Evolutionary conservation across 805 yeast genomes (phyloP).

Genomic region (Wickerhamomyces alni): DNA sequence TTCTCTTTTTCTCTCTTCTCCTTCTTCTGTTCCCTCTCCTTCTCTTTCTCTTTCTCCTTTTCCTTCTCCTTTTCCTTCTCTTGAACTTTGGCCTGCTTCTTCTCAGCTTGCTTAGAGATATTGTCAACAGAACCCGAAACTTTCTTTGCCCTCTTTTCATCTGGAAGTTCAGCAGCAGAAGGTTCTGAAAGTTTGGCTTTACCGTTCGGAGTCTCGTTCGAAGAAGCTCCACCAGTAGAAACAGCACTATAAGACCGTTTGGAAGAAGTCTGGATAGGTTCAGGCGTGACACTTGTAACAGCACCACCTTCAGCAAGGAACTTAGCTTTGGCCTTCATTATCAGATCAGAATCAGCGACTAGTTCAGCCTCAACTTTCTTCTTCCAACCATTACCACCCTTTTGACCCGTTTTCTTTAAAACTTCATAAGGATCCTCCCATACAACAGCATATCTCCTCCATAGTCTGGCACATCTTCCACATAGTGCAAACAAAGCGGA

Average conservation of each 20-base stretch:
- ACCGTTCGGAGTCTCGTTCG: conserved; percentile 3
- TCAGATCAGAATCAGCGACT: conserved; percentile 52
- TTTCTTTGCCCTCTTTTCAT: background rate
- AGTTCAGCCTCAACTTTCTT: conserved; percentile 62
- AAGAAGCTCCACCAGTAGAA: no score
- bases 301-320: conserved; percentile 1
- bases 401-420: conserved; percentile 36
- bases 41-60: background rate
- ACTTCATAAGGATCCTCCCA: conserved; percentile 83
- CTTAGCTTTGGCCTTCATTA: conserved; percentile 38
- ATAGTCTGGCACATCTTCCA: conserved; percentile 77
- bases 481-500: conserved; percentile 59
- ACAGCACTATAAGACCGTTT: no score
- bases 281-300: background rate
- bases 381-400: conserved; percentile 49
- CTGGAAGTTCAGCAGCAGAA: background rate
- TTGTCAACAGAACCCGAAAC: background rate
- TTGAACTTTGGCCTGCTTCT: background rate
- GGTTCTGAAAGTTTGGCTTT: background rate
- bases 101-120: background rate
- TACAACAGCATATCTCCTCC: conserved; percentile 83
- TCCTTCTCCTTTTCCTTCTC: background rate
- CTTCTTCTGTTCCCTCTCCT: conserved; percentile 1
- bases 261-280: background rate
- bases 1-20: conserved; percentile 5